Evolutionary conservation across 495 filamentous ascomycete genomes (phyloP), one percentile per base, ranked within the genome.

Genomic region (Xylona heveae): DNA sequence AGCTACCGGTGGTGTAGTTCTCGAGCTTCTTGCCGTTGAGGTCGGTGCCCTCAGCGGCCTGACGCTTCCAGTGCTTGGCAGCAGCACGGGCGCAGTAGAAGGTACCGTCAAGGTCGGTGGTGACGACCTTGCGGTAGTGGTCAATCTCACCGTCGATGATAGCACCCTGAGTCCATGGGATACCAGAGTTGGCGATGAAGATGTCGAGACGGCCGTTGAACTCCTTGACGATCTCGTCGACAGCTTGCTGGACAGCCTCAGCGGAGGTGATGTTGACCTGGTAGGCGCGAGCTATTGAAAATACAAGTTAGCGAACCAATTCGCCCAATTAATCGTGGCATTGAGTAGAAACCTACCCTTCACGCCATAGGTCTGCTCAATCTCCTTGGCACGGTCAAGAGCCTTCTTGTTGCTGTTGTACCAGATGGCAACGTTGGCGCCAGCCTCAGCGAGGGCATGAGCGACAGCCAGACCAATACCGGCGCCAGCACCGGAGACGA

Each of bases 391-490:
- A n/a, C 68, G 58, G 27, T 73, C 64, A 24, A 70, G 37, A 5
- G 74, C 71, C 39, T 75, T 71, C 43, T 64, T 61, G 54, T 88
- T 83, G 48, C 59, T 67, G 45, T 81, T 80, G 43, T 82, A 91
- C 73, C 77, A 85, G 19, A 92, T 68, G 3, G 77, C 81, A 25
- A 91, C 75, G 40, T 92, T 81, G 22, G 82, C 80, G 23, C 82
- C 83, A 15, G 78, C 73, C 45, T 91, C 83, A 6, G 81, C 81
- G 18, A 74, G 50, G 13, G 62, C 77, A 23, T 82, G 58, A n/a
- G 76, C 78, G 13, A 88, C 68, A 6, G 66, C 64, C 3, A 78
- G 56, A 20, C 83, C 82, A 42, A 92, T 92, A 33, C 82, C 81
- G 14, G 75, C 73, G 18, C 65, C 78, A 15, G 78, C 77, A 20